Evolutionary conservation across 805 yeast genomes (phyloP), one percentile per base, ranked within the genome.

Genomic region (Clavispora carvajalis): DNA sequence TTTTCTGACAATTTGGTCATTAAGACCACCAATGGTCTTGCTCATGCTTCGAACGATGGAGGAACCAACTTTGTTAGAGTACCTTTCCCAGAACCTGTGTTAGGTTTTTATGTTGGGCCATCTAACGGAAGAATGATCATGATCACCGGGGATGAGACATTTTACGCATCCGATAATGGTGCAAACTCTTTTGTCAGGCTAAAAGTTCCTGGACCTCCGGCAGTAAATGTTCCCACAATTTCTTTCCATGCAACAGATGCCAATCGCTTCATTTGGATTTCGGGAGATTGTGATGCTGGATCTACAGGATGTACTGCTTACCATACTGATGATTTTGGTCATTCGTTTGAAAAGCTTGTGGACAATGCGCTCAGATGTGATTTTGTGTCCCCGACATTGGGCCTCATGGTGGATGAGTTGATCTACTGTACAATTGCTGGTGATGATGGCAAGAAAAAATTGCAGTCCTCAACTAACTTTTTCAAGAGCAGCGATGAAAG

Each of bases 31-130:
- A 65, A 69, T 10, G 68, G 74, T 34, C 64, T 66, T 5, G 73
- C 80, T 2, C 82, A 67, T 51, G 73, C 86, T 7, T 85, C 96
- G 0, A 82, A 75, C 51, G 80, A 88, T 57, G 85, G 85, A 30
- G 91, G 91, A 11, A 53, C 60, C 3, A 52, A 56, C 1, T 77
- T 85, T 63, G 59, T 58, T 19, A 56, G 54, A 36, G 58, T 77
- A 16, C 63, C 68, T 2, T 47, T 33, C 6, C 69, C 51, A 7
- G 65, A 76, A 13, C 67, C 66, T 12, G 67, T 84, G 37, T 44
- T 71, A 5, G 76, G 74, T n/a, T 68, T 83, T n/a, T 65, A 67
- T 30, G 76, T 77, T 33, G 89, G 93, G 46, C 74, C 72, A 45
- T 68, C 69, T 47, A 72, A 77, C 2, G 79, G 85, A 44, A 72